Evolutionary conservation across 306 rosid genomes (phyloP).

Genomic region (Cercis canadensis): DNA sequence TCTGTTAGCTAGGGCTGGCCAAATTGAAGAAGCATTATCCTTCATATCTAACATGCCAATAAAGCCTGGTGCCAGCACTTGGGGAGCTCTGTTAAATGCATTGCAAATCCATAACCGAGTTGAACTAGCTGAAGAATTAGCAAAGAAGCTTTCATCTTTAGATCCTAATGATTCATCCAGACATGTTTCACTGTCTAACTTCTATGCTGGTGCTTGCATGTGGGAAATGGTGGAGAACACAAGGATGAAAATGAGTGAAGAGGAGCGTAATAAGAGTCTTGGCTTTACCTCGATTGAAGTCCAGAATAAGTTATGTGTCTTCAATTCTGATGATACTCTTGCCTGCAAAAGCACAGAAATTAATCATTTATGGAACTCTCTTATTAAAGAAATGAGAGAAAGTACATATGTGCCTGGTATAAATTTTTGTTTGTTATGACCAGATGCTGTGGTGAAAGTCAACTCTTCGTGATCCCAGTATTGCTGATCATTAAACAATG

Average conservation of each 20-base stretch:
- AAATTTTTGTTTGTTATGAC: not conserved
- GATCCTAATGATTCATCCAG: slow-evolving; percentile 25
- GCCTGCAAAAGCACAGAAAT: slow-evolving; percentile 31
- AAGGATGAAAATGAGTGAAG: not conserved
- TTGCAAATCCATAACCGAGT: slow-evolving; percentile 24
- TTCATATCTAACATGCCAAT: slow-evolving; percentile 24
- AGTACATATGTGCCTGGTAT: not conserved
- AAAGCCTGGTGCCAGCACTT: slow-evolving; percentile 18
- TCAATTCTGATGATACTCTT: slow-evolving; percentile 16
- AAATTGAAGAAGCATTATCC: slow-evolving; percentile 29
- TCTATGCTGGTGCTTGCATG: not conserved
- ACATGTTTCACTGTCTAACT: not conserved
- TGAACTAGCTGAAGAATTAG: slow-evolving; percentile 32
- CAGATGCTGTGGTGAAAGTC: not conserved
- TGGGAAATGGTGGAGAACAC: slow-evolving; percentile 3
- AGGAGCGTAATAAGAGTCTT: not conserved
- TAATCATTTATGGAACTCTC: no score
- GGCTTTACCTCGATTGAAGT: slow-evolving; percentile 30
- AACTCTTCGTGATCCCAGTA: not conserved
- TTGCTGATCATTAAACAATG: not conserved
- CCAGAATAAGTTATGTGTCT: slow-evolving; percentile 10
- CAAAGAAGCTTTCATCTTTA: slow-evolving; percentile 6
- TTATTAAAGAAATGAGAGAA: no score
- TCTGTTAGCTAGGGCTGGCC: slow-evolving; percentile 31
- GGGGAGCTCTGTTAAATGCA: slow-evolving; percentile 27